Base-by-base conservation (phyloP, 345 rosid species). In the Psidium guajava region DNA sequence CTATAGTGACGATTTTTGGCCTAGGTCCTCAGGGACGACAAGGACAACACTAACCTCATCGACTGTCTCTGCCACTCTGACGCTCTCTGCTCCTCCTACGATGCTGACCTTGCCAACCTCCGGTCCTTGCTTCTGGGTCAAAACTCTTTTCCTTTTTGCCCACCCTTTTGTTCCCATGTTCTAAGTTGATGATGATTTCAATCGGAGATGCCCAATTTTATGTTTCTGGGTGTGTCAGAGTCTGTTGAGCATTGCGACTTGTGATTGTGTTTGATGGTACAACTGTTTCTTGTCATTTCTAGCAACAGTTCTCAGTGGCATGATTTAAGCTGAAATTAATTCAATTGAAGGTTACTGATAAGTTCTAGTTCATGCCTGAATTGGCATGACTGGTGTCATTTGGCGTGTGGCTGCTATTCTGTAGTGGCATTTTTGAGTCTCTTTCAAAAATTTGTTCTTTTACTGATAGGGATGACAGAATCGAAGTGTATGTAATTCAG, bases 1-100 rank as follows among this genome's bases (percentile, higher is more conserved):
- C 6, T 92, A 84, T 82, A 90, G 95, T 88, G 91, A 94, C 89
- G 97, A 95, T n/a, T n/a, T 86, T 90, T 95, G 18, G 90, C 90
- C 27, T 80, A 82, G 80, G 87, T 95, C 22, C 75, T 95, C 89
- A 89, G 86, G 88, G 92, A 86, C 50, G 88, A 86, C 74, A 89
- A 86, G 86, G 93, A 90, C 75, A 18, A 88, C 55, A 87, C 90
- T 64, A 85, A 57, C 69, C 74, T 95, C 85, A 86, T 91, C 27
- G 93, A 88, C 69, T 92, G 92, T 85, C 83, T 87, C 75, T 87
- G 91, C 36, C 90, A 91, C 32, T 88, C 85, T 10, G 85, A 88
- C 85, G 87, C 91, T 74, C 93, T 95, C 54, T 87, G 77, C 54
- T 85, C 90, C 85, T 91, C 92, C 81, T 92, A 92, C 82, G 88